phyloP scores from a whole-genome alignment of 2,329 filamentous ascomycete species.

The Diaporthe amygdali region DNA sequence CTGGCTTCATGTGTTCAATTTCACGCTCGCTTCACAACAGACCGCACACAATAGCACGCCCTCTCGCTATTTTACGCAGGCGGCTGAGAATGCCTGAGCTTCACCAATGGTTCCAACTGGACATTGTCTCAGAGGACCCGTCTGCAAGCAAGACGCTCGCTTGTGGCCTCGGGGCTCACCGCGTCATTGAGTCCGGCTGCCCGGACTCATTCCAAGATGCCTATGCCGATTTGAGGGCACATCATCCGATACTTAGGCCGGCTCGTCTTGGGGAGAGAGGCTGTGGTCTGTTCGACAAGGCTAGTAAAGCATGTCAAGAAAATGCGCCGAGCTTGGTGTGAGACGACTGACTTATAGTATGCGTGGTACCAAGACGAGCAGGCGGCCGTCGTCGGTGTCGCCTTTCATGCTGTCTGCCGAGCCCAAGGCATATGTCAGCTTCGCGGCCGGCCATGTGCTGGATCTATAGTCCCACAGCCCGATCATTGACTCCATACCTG shows the following conservation, averaged over 20 bases:
- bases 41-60: not conserved
- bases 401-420: not conserved
- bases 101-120: not conserved
- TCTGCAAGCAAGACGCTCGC: not conserved
- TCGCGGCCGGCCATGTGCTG: not conserved
- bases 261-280: not conserved
- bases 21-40: not conserved
- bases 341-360: not conserved
- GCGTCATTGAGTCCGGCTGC: not conserved
- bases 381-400: not conserved
- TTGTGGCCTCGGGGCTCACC: not conserved
- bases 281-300: not conserved
- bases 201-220: not conserved
- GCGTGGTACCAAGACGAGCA: not conserved
- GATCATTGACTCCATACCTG: not conserved
- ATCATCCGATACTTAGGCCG: not conserved
- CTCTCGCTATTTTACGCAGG: not conserved
- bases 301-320: not conserved
- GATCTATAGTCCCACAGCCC: not conserved
- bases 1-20: not conserved
- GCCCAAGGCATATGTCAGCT: not conserved
- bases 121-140: too few species aligned
- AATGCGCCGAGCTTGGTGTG: not conserved
- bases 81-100: not conserved
- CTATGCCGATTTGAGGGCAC: not conserved